Conservation (phyloP, 106 monocot genomes). For the Acorus calamus region DNA sequence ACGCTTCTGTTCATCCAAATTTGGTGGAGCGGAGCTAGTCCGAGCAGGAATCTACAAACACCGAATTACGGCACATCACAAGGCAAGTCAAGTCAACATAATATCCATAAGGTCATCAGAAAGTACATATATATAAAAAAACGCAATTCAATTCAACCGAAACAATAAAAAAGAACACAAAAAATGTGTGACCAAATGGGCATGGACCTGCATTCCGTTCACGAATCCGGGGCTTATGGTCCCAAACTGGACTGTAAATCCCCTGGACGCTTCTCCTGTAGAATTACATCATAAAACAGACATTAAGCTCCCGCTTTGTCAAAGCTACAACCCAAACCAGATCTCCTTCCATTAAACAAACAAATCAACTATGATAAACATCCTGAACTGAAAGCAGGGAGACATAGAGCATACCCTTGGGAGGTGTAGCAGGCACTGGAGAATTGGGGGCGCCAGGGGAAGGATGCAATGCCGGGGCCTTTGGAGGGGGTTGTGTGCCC, state of each 20-base stretch:
- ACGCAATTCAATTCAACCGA: neutral
- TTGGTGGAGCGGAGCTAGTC: slow-evolving; percentile 84
- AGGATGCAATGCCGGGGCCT: slow-evolving; percentile 27
- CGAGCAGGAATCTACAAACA: slow-evolving; percentile 46
- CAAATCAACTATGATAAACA: no score
- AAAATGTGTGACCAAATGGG: no score
- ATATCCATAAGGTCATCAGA: neutral
- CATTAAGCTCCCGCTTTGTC: no score
- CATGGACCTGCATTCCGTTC: slow-evolving; percentile 49
- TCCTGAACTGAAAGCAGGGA: no score
- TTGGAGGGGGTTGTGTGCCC: slow-evolving; percentile 19
- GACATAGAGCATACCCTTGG: slow-evolving; percentile 35
- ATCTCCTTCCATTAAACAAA: no score
- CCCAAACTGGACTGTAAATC: slow-evolving; percentile 69
- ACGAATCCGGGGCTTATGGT: slow-evolving; percentile 51
- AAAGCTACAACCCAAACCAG: neutral
- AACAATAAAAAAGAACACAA: neutral
- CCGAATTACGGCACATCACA: neutral
- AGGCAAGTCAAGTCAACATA: neutral
- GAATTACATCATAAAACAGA: no score
- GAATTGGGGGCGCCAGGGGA: slow-evolving; percentile 18
- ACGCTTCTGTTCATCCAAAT: slow-evolving; percentile 81
- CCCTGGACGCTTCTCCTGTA: slow-evolving; percentile 40
- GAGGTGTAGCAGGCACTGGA: slow-evolving; percentile 13
- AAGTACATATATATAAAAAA: neutral